Percentiles rank a stretch among this genome's conserved stretches.
Evolutionary conservation across 768 basidiomycete species (phyloP).

Genomic region (Phylloporus scabripes): DNA sequence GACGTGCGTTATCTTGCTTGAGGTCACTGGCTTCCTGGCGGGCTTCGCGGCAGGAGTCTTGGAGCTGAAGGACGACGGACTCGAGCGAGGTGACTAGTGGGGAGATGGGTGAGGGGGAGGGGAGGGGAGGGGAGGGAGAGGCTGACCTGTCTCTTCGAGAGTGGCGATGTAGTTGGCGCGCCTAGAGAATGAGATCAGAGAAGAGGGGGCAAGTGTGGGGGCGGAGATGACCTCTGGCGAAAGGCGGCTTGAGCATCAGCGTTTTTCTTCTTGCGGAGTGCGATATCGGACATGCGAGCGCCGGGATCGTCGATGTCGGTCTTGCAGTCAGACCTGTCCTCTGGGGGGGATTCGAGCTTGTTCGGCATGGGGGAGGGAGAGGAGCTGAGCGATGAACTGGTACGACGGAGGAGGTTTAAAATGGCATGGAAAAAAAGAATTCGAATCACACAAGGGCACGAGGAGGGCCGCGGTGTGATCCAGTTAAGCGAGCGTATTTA

Average conservation of each 20-base stretch:
- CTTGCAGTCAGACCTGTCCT: constrained; percentile 35
- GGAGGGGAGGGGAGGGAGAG: neutral
- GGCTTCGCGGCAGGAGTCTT: constrained; percentile 72
- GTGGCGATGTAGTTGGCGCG: constrained; percentile 85
- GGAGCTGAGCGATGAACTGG: constrained; percentile 9
- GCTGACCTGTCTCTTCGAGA: constrained; percentile 71
- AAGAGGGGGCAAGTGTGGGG: constrained; percentile 1
- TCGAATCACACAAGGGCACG: constrained; percentile 56
- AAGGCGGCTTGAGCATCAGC: constrained; percentile 87
- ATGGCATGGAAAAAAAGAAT: constrained; percentile 61
- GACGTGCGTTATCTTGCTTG: constrained; percentile 57
- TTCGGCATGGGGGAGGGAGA: constrained; percentile 24
- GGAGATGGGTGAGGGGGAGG: constrained; percentile 10
- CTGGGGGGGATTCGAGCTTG: constrained; percentile 32
- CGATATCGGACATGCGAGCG: constrained; percentile 56
- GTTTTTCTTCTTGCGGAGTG: constrained; percentile 82
- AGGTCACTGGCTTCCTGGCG: constrained; percentile 57
- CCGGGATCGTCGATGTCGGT: constrained; percentile 31
- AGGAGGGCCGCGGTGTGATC: constrained; percentile 47
- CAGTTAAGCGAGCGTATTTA: constrained; percentile 35
- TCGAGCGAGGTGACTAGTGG: constrained; percentile 71
- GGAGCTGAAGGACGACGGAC: constrained; percentile 77
- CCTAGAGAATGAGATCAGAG: constrained; percentile 25
- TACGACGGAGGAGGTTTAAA: constrained; percentile 41
- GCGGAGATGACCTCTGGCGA: constrained; percentile 45